These are phyloP conservation scores for Collybiopsis luxurians DNA, from an alignment of 768 basidiomycete genomes.

Conservation along the genomic window DNA sequence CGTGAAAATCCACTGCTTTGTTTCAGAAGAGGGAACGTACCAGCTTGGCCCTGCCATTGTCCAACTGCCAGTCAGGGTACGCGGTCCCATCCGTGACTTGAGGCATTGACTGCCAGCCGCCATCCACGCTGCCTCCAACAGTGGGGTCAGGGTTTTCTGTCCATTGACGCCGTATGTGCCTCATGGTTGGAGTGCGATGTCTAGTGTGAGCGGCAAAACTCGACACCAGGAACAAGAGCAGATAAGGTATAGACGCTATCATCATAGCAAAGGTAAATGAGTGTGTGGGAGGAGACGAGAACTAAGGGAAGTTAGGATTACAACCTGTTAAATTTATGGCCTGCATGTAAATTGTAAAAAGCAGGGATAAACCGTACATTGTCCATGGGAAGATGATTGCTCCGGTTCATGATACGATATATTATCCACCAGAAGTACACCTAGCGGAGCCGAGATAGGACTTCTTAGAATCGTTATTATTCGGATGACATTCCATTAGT, in stretches of 20 bases:
- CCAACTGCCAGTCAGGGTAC: conserved; percentile 6
- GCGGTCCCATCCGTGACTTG: conserved; percentile 4
- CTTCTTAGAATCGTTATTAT: no score
- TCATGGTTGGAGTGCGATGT: background rate
- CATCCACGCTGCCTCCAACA: conserved; percentile 3
- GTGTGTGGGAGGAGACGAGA: background rate
- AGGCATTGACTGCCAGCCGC: conserved; percentile 7
- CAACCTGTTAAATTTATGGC: no score
- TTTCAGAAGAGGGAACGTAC: background rate
- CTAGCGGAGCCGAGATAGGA: no score
- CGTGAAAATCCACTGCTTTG: no score
- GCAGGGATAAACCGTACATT: no score
- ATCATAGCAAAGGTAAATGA: background rate
- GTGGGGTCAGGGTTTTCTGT: conserved; percentile 5
- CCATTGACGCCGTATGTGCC: background rate
- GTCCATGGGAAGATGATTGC: no score
- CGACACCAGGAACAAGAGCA: background rate
- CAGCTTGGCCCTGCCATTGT: conserved; percentile 1
- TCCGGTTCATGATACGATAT: no score
- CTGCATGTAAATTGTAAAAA: no score
- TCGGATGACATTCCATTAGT: no score
- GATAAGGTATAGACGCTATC: background rate
- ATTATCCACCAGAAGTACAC: no score
- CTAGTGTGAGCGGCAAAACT: background rate
- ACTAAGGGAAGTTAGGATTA: no score